Conservation (phyloP, 331 rosid genomes). For the Quercus phellos region DNA sequence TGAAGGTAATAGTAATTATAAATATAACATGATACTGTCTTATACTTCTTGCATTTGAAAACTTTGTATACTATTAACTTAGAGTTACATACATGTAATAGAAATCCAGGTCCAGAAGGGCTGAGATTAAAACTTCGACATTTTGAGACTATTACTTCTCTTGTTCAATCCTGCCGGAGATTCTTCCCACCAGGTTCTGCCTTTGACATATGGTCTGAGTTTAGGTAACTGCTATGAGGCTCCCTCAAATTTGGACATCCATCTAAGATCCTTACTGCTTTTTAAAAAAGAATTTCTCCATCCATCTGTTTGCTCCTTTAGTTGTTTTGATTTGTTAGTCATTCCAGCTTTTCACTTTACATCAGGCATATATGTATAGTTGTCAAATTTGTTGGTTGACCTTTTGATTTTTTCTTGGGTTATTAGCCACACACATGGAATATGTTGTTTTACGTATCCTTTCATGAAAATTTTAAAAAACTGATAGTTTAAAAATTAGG, state of each 20-base stretch:
- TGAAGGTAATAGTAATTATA: neutral
- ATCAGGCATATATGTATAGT: conserved; percentile 12
- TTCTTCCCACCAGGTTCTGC: conserved; percentile 94
- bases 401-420: neutral
- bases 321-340: conserved; percentile 8
- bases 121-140: conserved; percentile 85
- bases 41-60: conserved; percentile 5
- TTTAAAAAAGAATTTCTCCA: neutral
- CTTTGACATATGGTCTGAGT: conserved; percentile 92
- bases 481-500: neutral
- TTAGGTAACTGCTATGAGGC: conserved; percentile 59
- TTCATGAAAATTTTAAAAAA: neutral
- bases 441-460: neutral
- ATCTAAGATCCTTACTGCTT: neutral
- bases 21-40: neutral
- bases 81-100: conserved; percentile 33
- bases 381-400: neutral
- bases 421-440: neutral
- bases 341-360: neutral
- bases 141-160: conserved; percentile 82
- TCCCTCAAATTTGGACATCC: conserved; percentile 11
- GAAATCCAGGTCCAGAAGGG: conserved; percentile 98
- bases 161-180: conserved; percentile 90
- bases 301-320: conserved; percentile 14
- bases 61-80: conserved; percentile 11